A percentile compares a stretch with the other conserved stretches of the same genome.
Evolutionary conservation across 208 protist genomes (phyloP).

Genomic region (Leptomonas seymouri): DNA sequence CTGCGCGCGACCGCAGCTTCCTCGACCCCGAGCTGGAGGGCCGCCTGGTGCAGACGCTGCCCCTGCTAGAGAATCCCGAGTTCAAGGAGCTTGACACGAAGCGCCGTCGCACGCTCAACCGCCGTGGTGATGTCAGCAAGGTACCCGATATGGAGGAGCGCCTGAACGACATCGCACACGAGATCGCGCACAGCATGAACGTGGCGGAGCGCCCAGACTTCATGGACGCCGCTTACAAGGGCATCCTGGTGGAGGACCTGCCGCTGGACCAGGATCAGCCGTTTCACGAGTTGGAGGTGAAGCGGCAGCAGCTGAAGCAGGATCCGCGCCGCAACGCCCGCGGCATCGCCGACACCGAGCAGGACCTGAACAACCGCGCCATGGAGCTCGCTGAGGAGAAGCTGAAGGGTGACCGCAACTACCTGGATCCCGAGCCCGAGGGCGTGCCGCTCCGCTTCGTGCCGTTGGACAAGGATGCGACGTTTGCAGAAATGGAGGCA

Average conservation of each 20-base stretch:
- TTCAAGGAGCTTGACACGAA: conserved; percentile 69
- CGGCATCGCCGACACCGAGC: conserved; percentile 57
- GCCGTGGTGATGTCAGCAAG: conserved; percentile 35
- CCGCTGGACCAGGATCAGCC: conserved; percentile 64
- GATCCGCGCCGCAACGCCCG: conserved; percentile 62
- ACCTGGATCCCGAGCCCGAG: conserved; percentile 65
- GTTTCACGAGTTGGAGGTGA: conserved; percentile 59
- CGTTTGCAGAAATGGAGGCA: conserved; percentile 56
- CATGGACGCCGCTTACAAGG: conserved; percentile 53
- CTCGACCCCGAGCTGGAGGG: conserved; percentile 69
- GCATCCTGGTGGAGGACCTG: conserved; percentile 60
- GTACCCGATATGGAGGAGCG: conserved; percentile 60
- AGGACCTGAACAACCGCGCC: conserved; percentile 60
- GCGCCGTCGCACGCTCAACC: conserved; percentile 49
- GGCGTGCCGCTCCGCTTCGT: conserved; percentile 64
- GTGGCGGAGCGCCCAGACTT: conserved; percentile 66
- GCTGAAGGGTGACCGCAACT: conserved; percentile 56
- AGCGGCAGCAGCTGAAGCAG: conserved; percentile 68
- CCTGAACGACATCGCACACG: conserved; percentile 71
- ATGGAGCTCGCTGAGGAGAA: conserved; percentile 57
- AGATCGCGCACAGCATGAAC: conserved; percentile 71
- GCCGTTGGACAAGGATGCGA: conserved; percentile 48
- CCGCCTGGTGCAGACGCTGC: conserved; percentile 51
- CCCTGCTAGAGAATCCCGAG: conserved; percentile 53
- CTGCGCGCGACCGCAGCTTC: conserved; percentile 57